phyloP scores from a whole-genome alignment of 1,284 basidiomycete genomes.

The Melampsora americana region DNA sequence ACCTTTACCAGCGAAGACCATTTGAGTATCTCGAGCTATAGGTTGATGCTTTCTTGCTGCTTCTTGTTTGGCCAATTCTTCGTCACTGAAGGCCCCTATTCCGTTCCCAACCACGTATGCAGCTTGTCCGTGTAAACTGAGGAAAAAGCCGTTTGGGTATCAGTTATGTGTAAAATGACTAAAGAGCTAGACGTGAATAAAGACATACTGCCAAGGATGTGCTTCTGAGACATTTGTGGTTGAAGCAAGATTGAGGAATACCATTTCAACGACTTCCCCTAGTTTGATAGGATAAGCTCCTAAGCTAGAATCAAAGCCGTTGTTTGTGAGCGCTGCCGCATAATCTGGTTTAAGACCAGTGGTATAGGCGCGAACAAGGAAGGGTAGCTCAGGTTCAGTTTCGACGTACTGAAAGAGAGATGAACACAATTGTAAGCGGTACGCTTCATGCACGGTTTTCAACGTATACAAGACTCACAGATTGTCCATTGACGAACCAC shows the following conservation, averaged over 20 bases:
- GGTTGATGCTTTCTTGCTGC: not conserved
- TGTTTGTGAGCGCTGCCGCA: slow-evolving; percentile 9
- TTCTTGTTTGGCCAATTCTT: slow-evolving; percentile 22
- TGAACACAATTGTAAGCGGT: not conserved
- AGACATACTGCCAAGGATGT: slow-evolving; percentile 38
- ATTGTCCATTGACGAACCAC: slow-evolving; percentile 33
- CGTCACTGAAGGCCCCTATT: slow-evolving; percentile 21
- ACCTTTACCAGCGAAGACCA: slow-evolving; percentile 22
- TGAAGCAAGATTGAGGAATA: slow-evolving; percentile 36
- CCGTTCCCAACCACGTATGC: slow-evolving; percentile 25
- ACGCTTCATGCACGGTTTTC: not conserved
- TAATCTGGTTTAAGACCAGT: slow-evolving; percentile 28
- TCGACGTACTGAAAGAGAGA: slow-evolving; percentile 10
- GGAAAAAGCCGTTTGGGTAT: not conserved
- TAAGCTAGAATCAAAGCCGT: slow-evolving; percentile 24
- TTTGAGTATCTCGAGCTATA: slow-evolving; percentile 29
- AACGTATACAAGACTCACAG: slow-evolving; percentile 1
- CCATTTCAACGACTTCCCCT: slow-evolving; percentile 27
- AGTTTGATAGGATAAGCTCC: slow-evolving; percentile 37
- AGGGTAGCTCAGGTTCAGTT: slow-evolving; percentile 18
- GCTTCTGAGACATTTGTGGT: slow-evolving; percentile 10
- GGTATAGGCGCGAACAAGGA: slow-evolving; percentile 31
- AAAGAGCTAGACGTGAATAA: not conserved
- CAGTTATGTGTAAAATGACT: not conserved
- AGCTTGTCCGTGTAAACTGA: slow-evolving; percentile 29